Conservation (phyloP, 768 basidiomycete genomes). For the Podaxis rugospora region DNA sequence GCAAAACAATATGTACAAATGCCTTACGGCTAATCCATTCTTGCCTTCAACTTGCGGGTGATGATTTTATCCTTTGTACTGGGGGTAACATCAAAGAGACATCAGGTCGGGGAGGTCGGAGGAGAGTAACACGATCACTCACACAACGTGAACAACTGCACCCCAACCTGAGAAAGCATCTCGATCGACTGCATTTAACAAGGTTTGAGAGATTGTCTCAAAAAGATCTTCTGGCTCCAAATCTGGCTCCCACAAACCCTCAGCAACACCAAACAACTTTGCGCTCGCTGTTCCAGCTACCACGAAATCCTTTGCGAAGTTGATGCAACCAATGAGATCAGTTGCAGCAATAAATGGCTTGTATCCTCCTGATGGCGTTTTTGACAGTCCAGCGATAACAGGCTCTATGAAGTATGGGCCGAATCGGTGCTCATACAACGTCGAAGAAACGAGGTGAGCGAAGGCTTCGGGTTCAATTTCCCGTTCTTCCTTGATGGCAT, state of each 20-base stretch:
- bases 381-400: constrained; percentile 88
- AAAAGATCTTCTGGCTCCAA: constrained; percentile 95
- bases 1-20: constrained; percentile 2
- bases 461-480: constrained; percentile 96
- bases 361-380: constrained; percentile 61
- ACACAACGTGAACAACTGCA: constrained; percentile 93
- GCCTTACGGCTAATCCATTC: constrained; percentile 68
- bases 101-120: not conserved
- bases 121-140: constrained; percentile 26
- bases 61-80: constrained; percentile 74
- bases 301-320: constrained; percentile 95
- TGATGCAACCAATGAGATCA: constrained; percentile 90
- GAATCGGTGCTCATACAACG: constrained; percentile 93
- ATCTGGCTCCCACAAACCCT: constrained; percentile 98
- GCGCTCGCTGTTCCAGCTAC: constrained; percentile 90
- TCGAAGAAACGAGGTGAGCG: constrained; percentile 91
- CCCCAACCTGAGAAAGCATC: constrained; percentile 99
- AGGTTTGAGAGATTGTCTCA: constrained; percentile 95
- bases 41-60: constrained; percentile 81
- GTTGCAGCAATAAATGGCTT: constrained; percentile 95
- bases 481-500: constrained; percentile 98
- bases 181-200: constrained; percentile 92
- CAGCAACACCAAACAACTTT: constrained; percentile 95
- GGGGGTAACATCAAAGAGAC: constrained; percentile 8
- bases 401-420: constrained; percentile 97